These are phyloP conservation scores for Aureobasidium sp. DNA, from an alignment of 2,329 filamentous ascomycete species.

Conservation along the genomic window DNA sequence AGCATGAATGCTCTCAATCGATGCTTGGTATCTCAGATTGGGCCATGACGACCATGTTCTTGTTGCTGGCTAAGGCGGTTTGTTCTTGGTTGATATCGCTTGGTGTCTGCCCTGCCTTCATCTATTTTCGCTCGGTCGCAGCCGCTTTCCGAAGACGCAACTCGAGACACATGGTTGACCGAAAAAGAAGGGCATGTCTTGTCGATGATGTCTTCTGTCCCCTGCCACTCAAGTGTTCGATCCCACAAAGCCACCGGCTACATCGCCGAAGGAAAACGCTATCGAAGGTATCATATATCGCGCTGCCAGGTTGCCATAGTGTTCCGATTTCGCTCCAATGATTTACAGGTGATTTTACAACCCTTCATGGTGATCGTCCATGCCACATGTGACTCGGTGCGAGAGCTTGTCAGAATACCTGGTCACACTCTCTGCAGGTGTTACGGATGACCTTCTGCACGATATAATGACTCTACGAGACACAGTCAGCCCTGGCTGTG, in stretches of 20 bases:
- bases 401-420: neutral
- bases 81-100: neutral
- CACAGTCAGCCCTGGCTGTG: neutral
- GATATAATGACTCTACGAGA: neutral
- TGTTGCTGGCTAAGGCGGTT: neutral
- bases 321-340: neutral
- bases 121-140: neutral
- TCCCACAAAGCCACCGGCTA: neutral
- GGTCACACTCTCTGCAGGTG: neutral
- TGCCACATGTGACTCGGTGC: neutral
- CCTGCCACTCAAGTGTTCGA: neutral
- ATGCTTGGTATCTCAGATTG: neutral
- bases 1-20: neutral
- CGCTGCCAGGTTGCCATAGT: neutral
- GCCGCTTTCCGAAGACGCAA: constrained; percentile 4
- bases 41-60: neutral
- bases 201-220: neutral
- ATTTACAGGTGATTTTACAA: neutral
- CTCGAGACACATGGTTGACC: neutral
- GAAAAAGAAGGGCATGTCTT: neutral
- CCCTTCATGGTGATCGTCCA: no score
- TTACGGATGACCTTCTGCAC: neutral
- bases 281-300: neutral
- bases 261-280: neutral
- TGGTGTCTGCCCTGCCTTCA: neutral